Evolutionary conservation across 129 eudicot genomes (phyloP).

Genomic region (Helichrysum umbraculigerum): DNA sequence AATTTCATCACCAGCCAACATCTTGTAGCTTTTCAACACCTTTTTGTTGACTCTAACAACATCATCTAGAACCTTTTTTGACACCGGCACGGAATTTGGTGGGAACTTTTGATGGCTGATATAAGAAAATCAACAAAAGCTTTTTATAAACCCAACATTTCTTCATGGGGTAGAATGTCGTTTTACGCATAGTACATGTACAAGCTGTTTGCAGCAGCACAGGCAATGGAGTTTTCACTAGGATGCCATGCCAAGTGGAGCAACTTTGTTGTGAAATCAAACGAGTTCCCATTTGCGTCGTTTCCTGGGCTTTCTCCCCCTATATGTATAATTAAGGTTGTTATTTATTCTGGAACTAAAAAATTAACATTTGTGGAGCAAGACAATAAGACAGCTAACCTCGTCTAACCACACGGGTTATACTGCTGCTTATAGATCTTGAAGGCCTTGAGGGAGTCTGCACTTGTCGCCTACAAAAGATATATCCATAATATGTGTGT

Average conservation of each 20-base stretch:
- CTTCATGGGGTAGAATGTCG: conserved; percentile 15
- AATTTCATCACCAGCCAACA: conserved; percentile 11
- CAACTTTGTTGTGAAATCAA: conserved; percentile 93
- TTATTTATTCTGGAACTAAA: neutral
- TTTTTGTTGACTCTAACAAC: conserved; percentile 11
- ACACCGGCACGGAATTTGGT: conserved; percentile 8
- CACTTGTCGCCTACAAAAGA: conserved; percentile 65
- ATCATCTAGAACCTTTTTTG: conserved; percentile 24
- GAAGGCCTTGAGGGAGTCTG: conserved; percentile 88
- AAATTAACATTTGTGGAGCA: neutral
- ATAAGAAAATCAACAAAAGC: conserved; percentile 26
- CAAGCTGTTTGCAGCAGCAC: conserved; percentile 99
- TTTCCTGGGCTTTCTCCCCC: conserved; percentile 75
- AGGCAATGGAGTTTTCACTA: conserved; percentile 87
- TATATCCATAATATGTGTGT: neutral
- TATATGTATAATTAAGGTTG: conserved; percentile 22
- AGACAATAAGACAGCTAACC: conserved; percentile 38
- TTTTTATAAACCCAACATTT: neutral
- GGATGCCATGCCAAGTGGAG: conserved; percentile 99
- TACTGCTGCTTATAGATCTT: conserved; percentile 72
- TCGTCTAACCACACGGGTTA: conserved; percentile 94
- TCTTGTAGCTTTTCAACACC: conserved; percentile 8
- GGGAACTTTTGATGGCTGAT: conserved; percentile 25
- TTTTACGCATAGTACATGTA: conserved; percentile 96
- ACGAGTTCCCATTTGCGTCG: conserved; percentile 85